Evolutionary conservation across 2,329 filamentous ascomycete genomes (phyloP), one percentile per base, ranked within the genome.

Genomic region (Pseudogymnoascus sp.): DNA sequence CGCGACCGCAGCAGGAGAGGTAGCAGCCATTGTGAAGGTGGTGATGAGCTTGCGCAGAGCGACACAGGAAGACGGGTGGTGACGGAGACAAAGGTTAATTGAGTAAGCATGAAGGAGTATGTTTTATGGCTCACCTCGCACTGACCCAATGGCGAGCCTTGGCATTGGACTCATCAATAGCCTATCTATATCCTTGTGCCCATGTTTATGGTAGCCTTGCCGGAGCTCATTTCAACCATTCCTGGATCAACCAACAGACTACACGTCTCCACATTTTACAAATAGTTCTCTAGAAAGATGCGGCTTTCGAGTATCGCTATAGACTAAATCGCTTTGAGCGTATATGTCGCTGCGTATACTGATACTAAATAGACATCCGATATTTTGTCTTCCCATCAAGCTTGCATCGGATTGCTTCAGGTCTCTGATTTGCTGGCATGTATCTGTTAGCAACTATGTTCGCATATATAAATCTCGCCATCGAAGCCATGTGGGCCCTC

Each of bases 11-110:
- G 37, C 37, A 59, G 58, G 20, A 59, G 71, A 70, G 47, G 68
- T 68, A 47, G 66, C 67, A 37, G 70, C 68, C 58, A 47, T 47
- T 47, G 41, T 28, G 41, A 9, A 3, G 7, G 25, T 20, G 15
- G 15, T 22, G 6, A 4, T 47, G 15, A 47, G 14, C 25, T 15
- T 28, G 41, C 11, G 18, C 38, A 12, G 15, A 15, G 38, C 38
- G 9, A 43, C 41, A 47, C 41, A 28, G 22, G 14, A 28, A n/a
- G 25, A 47, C 14, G 41, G 41, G 41, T 18, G n/a, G 41, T 47
- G n/a, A 47, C 41, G 41, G 41, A 12, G 41, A 47, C 18, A 47
- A 47, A 37, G 12, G 6, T n/a, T n/a, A 14, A 37, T 6, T 6
- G 35, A 37, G 6, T 37, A 14, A n/a, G 4, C 35, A 37, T 2